Conservation (phyloP, 2,329 filamentous ascomycete species). For the Ophiocordyceps australis region DNA sequence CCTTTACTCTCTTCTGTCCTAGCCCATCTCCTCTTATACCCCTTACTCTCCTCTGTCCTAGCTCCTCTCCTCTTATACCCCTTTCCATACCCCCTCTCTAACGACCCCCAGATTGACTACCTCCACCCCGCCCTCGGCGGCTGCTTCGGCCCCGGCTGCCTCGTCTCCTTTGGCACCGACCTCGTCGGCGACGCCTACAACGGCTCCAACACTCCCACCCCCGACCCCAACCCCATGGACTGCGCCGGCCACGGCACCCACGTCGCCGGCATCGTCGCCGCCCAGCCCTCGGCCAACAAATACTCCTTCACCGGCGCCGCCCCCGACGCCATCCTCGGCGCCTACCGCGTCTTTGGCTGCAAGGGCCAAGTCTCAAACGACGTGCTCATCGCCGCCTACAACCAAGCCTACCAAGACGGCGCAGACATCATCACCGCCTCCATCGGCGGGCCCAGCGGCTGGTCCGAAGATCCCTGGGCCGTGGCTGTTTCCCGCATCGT, state of each 20-base stretch:
- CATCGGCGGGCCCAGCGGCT: conserved; percentile 31
- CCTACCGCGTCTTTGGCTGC: conserved; percentile 41
- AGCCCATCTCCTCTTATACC: not conserved
- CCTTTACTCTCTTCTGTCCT: not conserved
- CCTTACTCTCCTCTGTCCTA: not conserved
- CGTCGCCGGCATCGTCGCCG: conserved; percentile 43
- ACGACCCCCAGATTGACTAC: conserved; percentile 33
- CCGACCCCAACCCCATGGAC: conserved; percentile 33
- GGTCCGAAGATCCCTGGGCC: conserved; percentile 31
- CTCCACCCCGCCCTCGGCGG: conserved; percentile 44
- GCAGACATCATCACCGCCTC: conserved; percentile 37
- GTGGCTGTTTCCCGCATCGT: conserved; percentile 32
- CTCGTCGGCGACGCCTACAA: conserved; percentile 36
- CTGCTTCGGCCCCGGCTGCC: conserved; percentile 40
- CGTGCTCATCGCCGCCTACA: conserved; percentile 38
- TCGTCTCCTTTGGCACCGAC: conserved; percentile 38
- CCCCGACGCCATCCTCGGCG: conserved; percentile 33
- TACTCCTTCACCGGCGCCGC: conserved; percentile 39
- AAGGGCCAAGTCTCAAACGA: conserved; percentile 30
- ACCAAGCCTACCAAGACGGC: conserved; percentile 41
- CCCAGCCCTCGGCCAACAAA: conserved; percentile 29
- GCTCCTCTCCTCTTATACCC: not conserved
- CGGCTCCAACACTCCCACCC: conserved; percentile 18
- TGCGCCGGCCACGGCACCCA: conserved; percentile 43
- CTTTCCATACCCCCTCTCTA: too few relatives aligned